These are phyloP conservation scores for Xenoacremonium recifei DNA, from an alignment of 2,329 filamentous ascomycete genomes.

Conservation along the genomic window DNA sequence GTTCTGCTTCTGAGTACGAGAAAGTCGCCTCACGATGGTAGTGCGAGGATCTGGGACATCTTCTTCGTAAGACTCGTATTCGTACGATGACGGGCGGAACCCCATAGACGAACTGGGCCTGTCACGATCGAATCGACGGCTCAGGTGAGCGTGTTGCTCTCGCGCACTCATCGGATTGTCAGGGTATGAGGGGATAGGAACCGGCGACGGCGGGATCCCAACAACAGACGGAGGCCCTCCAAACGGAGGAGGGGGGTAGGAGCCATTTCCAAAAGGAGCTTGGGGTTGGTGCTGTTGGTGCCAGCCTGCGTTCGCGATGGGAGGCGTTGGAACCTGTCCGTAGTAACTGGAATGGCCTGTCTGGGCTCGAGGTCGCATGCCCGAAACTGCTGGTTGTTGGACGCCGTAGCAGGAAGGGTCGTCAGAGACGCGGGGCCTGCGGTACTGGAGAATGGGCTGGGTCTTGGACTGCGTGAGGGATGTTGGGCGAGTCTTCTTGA, in stretches of 20 bases:
- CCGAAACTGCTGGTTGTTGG: slow-evolving; percentile 31
- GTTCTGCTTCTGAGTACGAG: slow-evolving; percentile 29
- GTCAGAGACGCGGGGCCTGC: slow-evolving; percentile 32
- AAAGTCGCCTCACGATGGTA: slow-evolving; percentile 40
- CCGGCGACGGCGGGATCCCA: slow-evolving; percentile 28
- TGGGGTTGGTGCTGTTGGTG: slow-evolving; percentile 24
- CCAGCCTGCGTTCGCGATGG: slow-evolving; percentile 26
- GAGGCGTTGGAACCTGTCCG: slow-evolving; percentile 27
- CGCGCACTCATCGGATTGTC: slow-evolving; percentile 25
- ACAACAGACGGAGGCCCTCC: slow-evolving; percentile 25
- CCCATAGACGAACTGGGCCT: slow-evolving; percentile 41
- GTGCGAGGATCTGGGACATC: slow-evolving; percentile 28
- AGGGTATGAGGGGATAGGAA: slow-evolving; percentile 28
- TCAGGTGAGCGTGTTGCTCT: slow-evolving; percentile 29
- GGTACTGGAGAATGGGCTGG: slow-evolving; percentile 31
- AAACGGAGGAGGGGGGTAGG: slow-evolving; percentile 30
- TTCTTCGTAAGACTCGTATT: slow-evolving; percentile 43
- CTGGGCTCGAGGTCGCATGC: slow-evolving; percentile 31
- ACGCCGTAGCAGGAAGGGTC: slow-evolving; percentile 36
- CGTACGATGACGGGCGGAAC: slow-evolving; percentile 29
- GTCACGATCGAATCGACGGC: slow-evolving; percentile 35
- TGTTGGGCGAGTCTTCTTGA: slow-evolving; percentile 28
- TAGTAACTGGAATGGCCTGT: slow-evolving; percentile 35
- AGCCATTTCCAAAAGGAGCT: slow-evolving; percentile 20
- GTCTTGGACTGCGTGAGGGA: slow-evolving; percentile 31